Evolutionary conservation across 2,329 filamentous ascomycete genomes (phyloP), one percentile per base, ranked within the genome.

Genomic region (Phialocephala subalpina): DNA sequence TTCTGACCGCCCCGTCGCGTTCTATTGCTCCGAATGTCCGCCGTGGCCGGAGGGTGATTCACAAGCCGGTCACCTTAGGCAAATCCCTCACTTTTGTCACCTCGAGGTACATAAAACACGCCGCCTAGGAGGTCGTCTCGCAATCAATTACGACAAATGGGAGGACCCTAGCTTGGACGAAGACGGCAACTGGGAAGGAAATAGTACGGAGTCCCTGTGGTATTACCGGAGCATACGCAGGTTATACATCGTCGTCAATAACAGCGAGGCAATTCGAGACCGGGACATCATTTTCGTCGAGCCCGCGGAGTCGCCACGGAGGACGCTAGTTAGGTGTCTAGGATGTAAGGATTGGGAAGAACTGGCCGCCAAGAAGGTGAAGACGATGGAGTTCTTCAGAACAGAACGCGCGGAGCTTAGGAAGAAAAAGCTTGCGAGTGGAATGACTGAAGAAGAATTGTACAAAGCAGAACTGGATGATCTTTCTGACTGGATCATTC

Each of bases 141-240:
- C 52, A 33, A 9, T 35, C 25, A 35, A 56, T 18, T 36, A 33
- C 9, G 52, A 56, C 52, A 22, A 56, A 33, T 56, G 52, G 52
- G 12, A 56, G 27, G 52, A 56, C 20, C 22, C 22, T 27, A 8
- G 14, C 12, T 3, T 36, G 8, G 27, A 56, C 8, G 25, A 33
- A n/a, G 27, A 56, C 52, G 14, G 18, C 25, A 25, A 33, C 5
- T 33, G 14, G 27, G 1, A 35, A 1, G 9, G 1, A 11, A 7
- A 16, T 3, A 38, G 33, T 29, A 25, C 22, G 20, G n/a, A 22
- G 12, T 5, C 27, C n/a, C 9, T 20, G 45, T 58, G 55, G 55
- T 14, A 14, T 22, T 22, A 7, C 6, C 9, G 27, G 11, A 8
- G 22, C n/a, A 4, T 58, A 14, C 33, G n/a, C 33, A 35, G 22